Base-by-base conservation (phyloP, 1,284 basidiomycete species). In the Rhizoctonia solani region DNA sequence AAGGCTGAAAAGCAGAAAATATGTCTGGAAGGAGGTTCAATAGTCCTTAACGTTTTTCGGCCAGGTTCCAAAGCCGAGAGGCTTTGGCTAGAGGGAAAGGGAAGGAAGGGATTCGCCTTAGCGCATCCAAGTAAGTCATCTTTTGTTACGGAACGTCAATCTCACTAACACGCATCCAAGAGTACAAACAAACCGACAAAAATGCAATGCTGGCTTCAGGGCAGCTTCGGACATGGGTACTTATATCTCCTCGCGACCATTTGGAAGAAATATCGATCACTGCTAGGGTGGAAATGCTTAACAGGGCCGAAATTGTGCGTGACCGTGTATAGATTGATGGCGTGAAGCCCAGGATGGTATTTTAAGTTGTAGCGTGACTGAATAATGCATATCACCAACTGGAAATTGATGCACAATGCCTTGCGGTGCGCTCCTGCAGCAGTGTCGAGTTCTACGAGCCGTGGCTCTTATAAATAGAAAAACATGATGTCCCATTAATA, bases 81-180 rank as follows among this genome's bases (percentile, higher is more conserved):
- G 42, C 50, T 53, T 39, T 66, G 61, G 61, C 34, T 52, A 30
- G 50, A 42, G 11, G 34, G 27, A 46, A 41, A 53, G 16, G 42
- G 49, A 21, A 47, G 30, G 34, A 52, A 39, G 49, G 32, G 25
- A 39, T 66, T 65, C 34, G 69, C 29, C 6, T n/a, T 61, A 19
- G 21, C 56, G 13, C 46, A 61, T 21, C 56, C 44, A 30, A n/a
- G 46, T 61, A 46, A 32, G 56, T 39, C 11, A n/a, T 49, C 11
- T 3, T 49, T 49, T 25, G 4, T 25, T 39, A 30, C 1, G 9
- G 3, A 6, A 27, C 21, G n/a, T 1, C 32, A 21, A 46, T n/a
- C n/a, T n/a, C n/a, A n/a, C n/a, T n/a, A n/a, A n/a, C n/a, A n/a
- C n/a, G n/a, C n/a, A n/a, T n/a, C n/a, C 1, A 11, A 61, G 56